Evolutionary conservation across 371 early-diverging fungal genomes (phyloP).

Genomic region (Rhizopus delemar): DNA sequence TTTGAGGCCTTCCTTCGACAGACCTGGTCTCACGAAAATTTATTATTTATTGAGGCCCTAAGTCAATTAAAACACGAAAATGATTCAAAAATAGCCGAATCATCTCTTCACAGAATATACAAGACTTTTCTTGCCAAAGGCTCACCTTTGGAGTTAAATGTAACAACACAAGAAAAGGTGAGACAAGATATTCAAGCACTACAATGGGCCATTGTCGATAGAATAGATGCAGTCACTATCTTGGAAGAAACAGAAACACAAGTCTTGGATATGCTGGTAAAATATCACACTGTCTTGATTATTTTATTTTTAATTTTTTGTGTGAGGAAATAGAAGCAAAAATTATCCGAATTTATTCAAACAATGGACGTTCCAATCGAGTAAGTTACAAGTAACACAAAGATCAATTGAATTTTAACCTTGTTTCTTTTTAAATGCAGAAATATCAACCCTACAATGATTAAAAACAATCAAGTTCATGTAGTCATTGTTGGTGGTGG

Average conservation of each 20-base stretch:
- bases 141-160: slow-evolving; percentile 27
- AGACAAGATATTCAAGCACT: slow-evolving; percentile 25
- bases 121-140: slow-evolving; percentile 30
- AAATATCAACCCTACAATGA: slow-evolving; percentile 12
- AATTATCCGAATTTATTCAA: slow-evolving; percentile 19
- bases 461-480: slow-evolving; percentile 24
- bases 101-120: slow-evolving; percentile 29
- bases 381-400: slow-evolving; percentile 12
- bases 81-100: slow-evolving; percentile 25
- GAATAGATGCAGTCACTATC: slow-evolving; percentile 26
- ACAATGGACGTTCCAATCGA: slow-evolving; percentile 25
- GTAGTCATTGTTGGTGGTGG: slow-evolving; percentile 43
- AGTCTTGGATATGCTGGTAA: slow-evolving; percentile 33
- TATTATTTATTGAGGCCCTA: slow-evolving; percentile 33
- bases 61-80: slow-evolving; percentile 31
- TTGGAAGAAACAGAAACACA: slow-evolving; percentile 34
- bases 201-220: slow-evolving; percentile 32
- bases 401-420: too few species aligned
- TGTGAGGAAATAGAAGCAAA: slow-evolving; percentile 10
- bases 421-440: background rate
- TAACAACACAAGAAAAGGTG: slow-evolving; percentile 31
- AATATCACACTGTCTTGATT: background rate
- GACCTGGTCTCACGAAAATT: slow-evolving; percentile 28
- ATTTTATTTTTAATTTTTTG: background rate
- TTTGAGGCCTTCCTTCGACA: slow-evolving; percentile 32